These are phyloP conservation scores for Venturia asperata DNA, from an alignment of 2,329 filamentous ascomycete genomes.

Conservation along the genomic window DNA sequence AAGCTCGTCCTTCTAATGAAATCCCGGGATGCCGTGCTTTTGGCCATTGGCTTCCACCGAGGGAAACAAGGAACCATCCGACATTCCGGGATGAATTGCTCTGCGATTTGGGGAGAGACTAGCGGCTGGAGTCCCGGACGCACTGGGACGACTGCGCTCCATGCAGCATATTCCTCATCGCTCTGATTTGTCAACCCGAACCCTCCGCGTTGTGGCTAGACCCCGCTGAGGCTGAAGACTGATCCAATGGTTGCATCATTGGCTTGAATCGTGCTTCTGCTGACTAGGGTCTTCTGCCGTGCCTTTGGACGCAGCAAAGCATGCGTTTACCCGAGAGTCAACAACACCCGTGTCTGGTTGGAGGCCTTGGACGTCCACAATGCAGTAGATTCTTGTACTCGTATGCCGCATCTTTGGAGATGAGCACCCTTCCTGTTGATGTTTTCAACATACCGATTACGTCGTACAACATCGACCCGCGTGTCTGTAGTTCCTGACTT, in stretches of 20 bases:
- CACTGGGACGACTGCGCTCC: neutral
- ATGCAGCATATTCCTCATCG: neutral
- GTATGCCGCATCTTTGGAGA: neutral
- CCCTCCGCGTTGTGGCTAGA: neutral
- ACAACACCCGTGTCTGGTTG: neutral
- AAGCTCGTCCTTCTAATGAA: neutral
- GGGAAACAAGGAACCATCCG: conserved; percentile 10
- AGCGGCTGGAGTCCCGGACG: neutral
- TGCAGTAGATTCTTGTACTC: neutral
- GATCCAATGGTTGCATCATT: neutral
- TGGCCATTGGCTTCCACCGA: conserved; percentile 12
- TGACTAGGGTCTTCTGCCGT: neutral
- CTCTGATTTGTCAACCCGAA: neutral
- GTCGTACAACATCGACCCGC: neutral
- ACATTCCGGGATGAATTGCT: neutral
- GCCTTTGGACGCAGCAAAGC: neutral
- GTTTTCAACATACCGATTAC: neutral
- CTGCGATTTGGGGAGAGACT: neutral
- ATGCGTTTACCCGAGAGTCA: neutral
- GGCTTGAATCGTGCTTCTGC: neutral
- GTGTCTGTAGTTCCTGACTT: neutral
- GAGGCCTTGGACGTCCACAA: neutral
- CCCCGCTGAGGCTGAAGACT: neutral
- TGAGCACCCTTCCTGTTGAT: neutral
- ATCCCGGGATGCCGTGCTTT: neutral